These are phyloP conservation scores for Wickerhamiella infanticola DNA, from an alignment of 1,139 yeast genomes.

Conservation along the genomic window DNA sequence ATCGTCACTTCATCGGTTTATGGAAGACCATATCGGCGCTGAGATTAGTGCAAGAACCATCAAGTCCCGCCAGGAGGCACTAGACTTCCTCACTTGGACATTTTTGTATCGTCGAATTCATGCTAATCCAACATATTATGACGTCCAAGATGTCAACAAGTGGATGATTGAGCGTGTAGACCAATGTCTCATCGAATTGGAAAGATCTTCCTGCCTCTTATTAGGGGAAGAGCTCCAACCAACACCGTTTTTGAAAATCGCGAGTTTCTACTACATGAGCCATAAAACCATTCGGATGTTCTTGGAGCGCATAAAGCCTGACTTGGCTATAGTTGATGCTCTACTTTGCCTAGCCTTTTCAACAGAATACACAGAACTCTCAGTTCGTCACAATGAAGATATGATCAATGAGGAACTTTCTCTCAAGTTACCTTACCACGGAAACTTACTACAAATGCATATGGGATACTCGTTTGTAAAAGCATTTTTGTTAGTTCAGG, in stretches of 20 bases:
- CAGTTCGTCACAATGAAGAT: slow-evolving; percentile 93
- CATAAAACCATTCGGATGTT: slow-evolving; percentile 73
- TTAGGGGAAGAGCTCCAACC: slow-evolving; percentile 36
- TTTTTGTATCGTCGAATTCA: slow-evolving; percentile 86
- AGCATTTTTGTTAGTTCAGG: slow-evolving; percentile 72
- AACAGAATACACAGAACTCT: slow-evolving; percentile 78
- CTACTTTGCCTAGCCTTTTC: slow-evolving; percentile 63
- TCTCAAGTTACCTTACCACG: slow-evolving; percentile 61
- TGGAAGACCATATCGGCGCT: slow-evolving; percentile 94
- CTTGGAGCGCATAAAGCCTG: slow-evolving; percentile 34
- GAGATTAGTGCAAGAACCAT: slow-evolving; percentile 87
- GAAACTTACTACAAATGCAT: slow-evolving; percentile 34
- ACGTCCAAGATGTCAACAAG: slow-evolving; percentile 38
- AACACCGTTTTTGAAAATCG: slow-evolving; percentile 71
- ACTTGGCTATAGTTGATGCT: slow-evolving; percentile 51
- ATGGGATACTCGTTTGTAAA: slow-evolving; percentile 96
- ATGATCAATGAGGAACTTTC: slow-evolving; percentile 84
- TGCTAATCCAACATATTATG: slow-evolving; percentile 90
- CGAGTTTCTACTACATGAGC: slow-evolving; percentile 86
- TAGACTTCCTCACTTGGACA: slow-evolving; percentile 91
- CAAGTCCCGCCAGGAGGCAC: slow-evolving; percentile 65
- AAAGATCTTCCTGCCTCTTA: slow-evolving; percentile 59
- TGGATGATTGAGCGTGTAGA: slow-evolving; percentile 67
- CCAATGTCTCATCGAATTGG: slow-evolving; percentile 47
- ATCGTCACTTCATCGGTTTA: slow-evolving; percentile 78